Evolutionary conservation across 805 yeast genomes (phyloP), one percentile per base, ranked within the genome.

Genomic region (Kluyveromyces aestuarii): DNA sequence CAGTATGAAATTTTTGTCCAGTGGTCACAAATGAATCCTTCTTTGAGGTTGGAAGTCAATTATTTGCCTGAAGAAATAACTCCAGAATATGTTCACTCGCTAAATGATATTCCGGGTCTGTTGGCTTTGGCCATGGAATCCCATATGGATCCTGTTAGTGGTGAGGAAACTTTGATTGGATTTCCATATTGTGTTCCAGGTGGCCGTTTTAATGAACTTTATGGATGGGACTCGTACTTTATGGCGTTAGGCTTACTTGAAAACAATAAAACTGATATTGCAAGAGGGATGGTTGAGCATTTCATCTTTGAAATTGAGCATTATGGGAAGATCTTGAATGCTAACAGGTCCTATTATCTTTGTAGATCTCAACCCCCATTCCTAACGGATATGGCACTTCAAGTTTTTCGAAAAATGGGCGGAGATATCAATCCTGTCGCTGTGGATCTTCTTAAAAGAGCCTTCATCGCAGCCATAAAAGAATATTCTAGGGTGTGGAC

Each of bases 211-310:
- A 93, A 93, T 69, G 99, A 91, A 68, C 76, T 89, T 50, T 91
- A 93, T 61, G 99, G 98, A 14, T 91, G 99, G 99, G 99, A 91
- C 65, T 88, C 96, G 2, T 91, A 93, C 62, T 86, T 93, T 84
- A 89, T 84, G 62, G 79, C 93, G 0, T 66, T 89, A 21, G 99
- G 98, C 1, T 72, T 93, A 40, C 64, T 93, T 25, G 75, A 77
- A 27, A 84, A 85, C 59, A 77, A 75, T 39, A 74, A 80, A 45
- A 66, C 80, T 18, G 85, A 82, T 39, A 73, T 90, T 35, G 91
- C 96, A 8, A 73, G 82, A 56, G 96, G 95, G 0, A 87, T 91
- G 91, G 87, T 90, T 11, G 90, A 84, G 62, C 90, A 91, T 66
- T 90, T 89, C 63, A 82, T 88, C 48, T 93, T 83, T 67, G 96